Evolutionary conservation across 352 stramenopile genomes (phyloP), one percentile per base, ranked within the genome.

Genomic region (Phytopythium ostracodes): DNA sequence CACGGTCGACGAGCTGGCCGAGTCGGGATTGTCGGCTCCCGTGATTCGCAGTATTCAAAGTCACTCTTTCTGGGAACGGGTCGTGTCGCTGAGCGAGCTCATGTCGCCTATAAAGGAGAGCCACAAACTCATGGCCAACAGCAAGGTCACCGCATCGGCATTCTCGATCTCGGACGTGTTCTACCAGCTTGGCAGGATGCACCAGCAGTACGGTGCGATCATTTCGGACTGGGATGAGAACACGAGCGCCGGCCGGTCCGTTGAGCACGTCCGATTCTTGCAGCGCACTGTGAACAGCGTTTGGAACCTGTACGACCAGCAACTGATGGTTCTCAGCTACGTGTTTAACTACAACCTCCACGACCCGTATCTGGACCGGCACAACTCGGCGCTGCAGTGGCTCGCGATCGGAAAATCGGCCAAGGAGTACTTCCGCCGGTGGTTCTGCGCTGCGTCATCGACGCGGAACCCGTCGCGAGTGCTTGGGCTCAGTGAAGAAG

Each of bases 81-180:
- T 92, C 11, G 75, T 87, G 15, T 84, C 81, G 11, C 59, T 92
- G 15, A 92, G 83, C 50, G 83, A 92, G 51, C 60, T 92, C 9
- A 88, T 92, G 71, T 88, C 81, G 3, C 83, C 83, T 9, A 81
- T 92, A 42, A 92, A 92, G 59, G 83, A 92, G 42, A 88, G 81
- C 0, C 75, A 84, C 59, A 81, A 82, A 56, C 72, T 91, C 57
- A 88, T 91, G 81, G 66, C 53, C 25, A 77, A 54, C 64, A 69
- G 53, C 64, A 66, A 62, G 17, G 47, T 55, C 49, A 51, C 62
- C 8, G 56, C 56, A 2, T 65, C 67, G 46, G 67, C 75, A 17
- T 89, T 89, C 59, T 82, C 76, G 20, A 43, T 92, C 17, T 84
- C 81, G 1, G 76, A 91, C 33, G 75, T 89, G 24, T 81, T 91